Conservation (phyloP, 2,329 filamentous ascomycete species). For the Colletotrichum sp. region DNA sequence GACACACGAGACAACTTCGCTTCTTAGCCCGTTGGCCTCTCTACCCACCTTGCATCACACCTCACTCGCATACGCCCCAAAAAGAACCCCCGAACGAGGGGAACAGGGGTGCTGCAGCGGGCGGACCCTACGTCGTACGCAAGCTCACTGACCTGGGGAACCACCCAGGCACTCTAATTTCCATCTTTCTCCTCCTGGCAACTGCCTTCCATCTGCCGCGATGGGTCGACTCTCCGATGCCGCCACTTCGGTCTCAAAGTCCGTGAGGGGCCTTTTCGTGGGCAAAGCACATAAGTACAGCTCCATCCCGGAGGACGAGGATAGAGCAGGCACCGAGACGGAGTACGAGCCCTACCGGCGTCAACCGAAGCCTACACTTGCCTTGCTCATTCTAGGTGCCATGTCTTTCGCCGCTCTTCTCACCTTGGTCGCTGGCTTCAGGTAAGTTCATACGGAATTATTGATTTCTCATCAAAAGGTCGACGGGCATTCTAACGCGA, state of each 20-base stretch:
- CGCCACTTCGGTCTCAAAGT: slow-evolving; percentile 7
- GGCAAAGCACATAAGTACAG: slow-evolving; percentile 31
- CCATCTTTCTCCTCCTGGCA: not conserved
- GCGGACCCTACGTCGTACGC: not conserved
- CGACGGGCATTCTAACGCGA: not conserved
- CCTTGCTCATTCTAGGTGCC: slow-evolving; percentile 23
- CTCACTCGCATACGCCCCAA: not conserved
- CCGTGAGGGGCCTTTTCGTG: slow-evolving; percentile 22
- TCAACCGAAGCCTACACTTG: slow-evolving; percentile 19
- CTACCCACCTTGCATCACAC: not conserved
- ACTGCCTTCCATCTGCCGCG: not conserved
- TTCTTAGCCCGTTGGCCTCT: not conserved
- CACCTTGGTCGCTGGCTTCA: not conserved
- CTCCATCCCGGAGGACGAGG: slow-evolving; percentile 25
- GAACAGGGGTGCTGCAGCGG: not conserved
- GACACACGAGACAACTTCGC: not conserved
- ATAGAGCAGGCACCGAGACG: slow-evolving; percentile 3
- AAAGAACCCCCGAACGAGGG: not conserved
- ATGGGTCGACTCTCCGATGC: slow-evolving; percentile 16
- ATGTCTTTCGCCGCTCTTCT: slow-evolving; percentile 19
- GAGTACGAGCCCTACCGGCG: slow-evolving; percentile 19
- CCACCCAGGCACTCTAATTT: not conserved
- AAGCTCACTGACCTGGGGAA: slow-evolving; percentile 1
- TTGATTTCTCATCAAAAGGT: not conserved
- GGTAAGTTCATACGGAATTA: not conserved